Conservation (phyloP, 202 grass and related monocot species). For the Alloteropsis angusta region DNA sequence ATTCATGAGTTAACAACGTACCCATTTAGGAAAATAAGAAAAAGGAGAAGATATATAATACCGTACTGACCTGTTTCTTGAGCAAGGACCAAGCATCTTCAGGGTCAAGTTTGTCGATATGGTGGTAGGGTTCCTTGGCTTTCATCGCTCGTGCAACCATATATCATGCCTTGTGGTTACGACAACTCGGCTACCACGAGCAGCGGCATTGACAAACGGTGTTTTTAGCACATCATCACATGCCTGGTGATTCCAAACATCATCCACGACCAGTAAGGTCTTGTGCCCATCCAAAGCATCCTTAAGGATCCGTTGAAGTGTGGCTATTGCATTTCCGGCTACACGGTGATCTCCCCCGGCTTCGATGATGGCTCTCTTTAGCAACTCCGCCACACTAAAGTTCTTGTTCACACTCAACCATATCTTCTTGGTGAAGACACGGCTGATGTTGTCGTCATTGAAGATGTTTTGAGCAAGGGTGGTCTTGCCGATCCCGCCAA, state of each 20-base stretch:
- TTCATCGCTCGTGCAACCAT: background rate
- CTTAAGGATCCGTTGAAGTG: background rate
- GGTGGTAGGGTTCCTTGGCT: background rate
- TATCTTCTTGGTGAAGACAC: background rate
- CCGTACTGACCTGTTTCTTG: background rate
- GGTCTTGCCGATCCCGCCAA: background rate
- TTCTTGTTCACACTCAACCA: background rate
- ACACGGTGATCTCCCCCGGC: background rate
- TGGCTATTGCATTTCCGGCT: background rate
- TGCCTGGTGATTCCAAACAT: background rate
- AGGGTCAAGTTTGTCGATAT: background rate
- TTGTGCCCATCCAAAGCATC: background rate
- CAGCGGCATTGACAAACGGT: background rate
- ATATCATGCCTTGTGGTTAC: background rate
- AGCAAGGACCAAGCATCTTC: background rate
- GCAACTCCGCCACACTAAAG: background rate
- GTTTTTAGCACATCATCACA: background rate
- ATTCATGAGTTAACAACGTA: background rate
- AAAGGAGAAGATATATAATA: too few relatives aligned
- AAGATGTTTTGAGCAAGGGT: background rate
- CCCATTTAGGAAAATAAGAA: background rate
- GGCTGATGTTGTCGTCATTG: background rate
- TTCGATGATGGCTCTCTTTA: background rate
- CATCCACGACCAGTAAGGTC: conserved; percentile 9
- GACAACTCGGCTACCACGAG: background rate